Evolutionary conservation across 345 rosid genomes (phyloP), one percentile per base, ranked within the genome.

Genomic region (Syzygium aromaticum): DNA sequence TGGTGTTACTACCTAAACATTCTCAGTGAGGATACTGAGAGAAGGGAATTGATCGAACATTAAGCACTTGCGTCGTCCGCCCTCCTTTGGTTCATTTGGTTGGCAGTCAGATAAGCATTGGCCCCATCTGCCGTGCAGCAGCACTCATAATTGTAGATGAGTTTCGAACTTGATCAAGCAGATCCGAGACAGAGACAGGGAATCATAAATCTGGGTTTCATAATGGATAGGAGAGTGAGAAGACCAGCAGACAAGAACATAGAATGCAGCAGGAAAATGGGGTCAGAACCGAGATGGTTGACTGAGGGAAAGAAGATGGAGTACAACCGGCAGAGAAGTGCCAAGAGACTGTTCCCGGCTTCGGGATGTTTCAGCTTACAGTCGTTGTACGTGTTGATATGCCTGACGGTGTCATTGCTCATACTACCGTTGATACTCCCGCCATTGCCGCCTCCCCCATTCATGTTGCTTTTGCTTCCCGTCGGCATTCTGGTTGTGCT

Each of bases 381-480:
- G 38, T 93, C 98, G 19, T 85, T 94, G 89, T 86, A 93, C 64
- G 22, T 95, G 78, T 92, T 96, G 57, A 52, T 93, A 23, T 91
- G 95, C 87, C 90, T 96, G 27, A 95, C 98, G 9, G 95, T 92
- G 11, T 95, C 95, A 1, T 89, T 96, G 86, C 90, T 96, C 92
- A 90, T 96, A 85, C 92, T 96, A n/a, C 98, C 98, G 3, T 84
- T 96, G 93, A 88, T 96, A 43, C 95, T 96, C 10, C 98, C 98
- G 1, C 98, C 98, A 7, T 88, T 96, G 93, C 98, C 98, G 38
- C 98, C 97, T 2, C 98, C 98, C 6, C 98, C 98, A 1, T 94
- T 94, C 80, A 86, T 95, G 96, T 63, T 96, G 88, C 97, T 96
- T 59, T 86, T 96, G 90, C 89, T 96, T 87, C 98, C 98, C 21